Percentiles rank a stretch among this genome's conserved stretches.
Evolutionary conservation across 2,329 filamentous ascomycete genomes (phyloP).

Genomic region (Hypoxylon sp.): DNA sequence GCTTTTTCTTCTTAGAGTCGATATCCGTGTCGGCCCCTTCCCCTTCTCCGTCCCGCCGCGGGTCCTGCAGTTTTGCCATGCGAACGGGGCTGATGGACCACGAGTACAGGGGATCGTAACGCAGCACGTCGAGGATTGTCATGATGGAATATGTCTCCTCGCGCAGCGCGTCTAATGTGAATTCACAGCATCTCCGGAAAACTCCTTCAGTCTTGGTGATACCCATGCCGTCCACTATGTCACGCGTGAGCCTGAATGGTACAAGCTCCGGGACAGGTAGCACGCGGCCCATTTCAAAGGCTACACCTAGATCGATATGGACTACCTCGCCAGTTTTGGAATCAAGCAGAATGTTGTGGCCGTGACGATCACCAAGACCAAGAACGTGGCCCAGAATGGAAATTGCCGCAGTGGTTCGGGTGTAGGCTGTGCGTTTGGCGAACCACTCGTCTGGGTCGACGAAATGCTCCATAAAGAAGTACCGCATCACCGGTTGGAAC

Average conservation of each 20-base stretch:
- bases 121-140: slow-evolving; percentile 96
- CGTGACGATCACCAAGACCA: slow-evolving; percentile 93
- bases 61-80: slow-evolving; percentile 75
- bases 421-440: slow-evolving; percentile 87
- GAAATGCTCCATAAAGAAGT: slow-evolving; percentile 98
- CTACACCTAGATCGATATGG: slow-evolving; percentile 96
- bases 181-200: slow-evolving; percentile 97
- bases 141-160: slow-evolving; percentile 97
- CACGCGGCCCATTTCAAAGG: slow-evolving; percentile 97
- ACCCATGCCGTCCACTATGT: slow-evolving; percentile 97
- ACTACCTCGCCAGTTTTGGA: slow-evolving; percentile 91
- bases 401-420: slow-evolving; percentile 91
- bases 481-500: slow-evolving; percentile 94
- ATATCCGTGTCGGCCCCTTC: slow-evolving; percentile 58
- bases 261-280: slow-evolving; percentile 95
- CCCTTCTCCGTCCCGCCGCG: slow-evolving; percentile 63
- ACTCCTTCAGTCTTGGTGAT: slow-evolving; percentile 95
- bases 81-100: slow-evolving; percentile 88
- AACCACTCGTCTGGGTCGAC: slow-evolving; percentile 98
- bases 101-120: slow-evolving; percentile 97
- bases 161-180: slow-evolving; percentile 93
- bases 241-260: slow-evolving; percentile 92
- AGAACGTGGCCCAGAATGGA: slow-evolving; percentile 95
- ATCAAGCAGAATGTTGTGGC: slow-evolving; percentile 96
- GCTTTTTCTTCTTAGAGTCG: slow-evolving; percentile 59